Evolutionary conservation across 2,329 filamentous ascomycete species (phyloP).

Genomic region (Leptographium radiaticola): DNA sequence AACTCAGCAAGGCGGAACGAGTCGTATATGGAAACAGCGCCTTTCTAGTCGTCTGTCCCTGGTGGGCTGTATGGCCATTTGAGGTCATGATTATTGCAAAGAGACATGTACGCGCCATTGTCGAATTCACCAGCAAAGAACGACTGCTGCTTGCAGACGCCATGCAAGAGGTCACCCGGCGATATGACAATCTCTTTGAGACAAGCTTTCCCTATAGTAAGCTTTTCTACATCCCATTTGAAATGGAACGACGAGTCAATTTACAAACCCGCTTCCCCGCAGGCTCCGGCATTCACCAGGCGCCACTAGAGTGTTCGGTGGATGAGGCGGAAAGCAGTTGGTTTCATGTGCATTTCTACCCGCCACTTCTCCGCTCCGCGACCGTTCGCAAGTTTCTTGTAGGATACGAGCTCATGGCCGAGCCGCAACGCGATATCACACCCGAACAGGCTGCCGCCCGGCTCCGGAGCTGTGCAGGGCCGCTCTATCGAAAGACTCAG

Average conservation of each 20-base stretch:
- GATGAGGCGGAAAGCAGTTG: constrained; percentile 82
- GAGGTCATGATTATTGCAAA: constrained; percentile 85
- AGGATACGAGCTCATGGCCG: constrained; percentile 90
- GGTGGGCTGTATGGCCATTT: constrained; percentile 98
- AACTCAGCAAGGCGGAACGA: constrained; percentile 69
- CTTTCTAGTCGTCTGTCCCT: constrained; percentile 84
- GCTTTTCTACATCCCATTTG: constrained; percentile 14
- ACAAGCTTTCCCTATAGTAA: constrained; percentile 89
- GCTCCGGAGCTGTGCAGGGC: constrained; percentile 62
- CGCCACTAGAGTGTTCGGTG: constrained; percentile 66
- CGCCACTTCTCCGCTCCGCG: constrained; percentile 79
- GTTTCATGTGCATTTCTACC: constrained; percentile 97
- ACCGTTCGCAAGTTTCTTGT: constrained; percentile 95
- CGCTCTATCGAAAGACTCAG: constrained; percentile 65
- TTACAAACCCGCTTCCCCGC: too few relatives aligned
- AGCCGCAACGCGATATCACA: constrained; percentile 96
- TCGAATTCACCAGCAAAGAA: constrained; percentile 66
- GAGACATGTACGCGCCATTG: constrained; percentile 68
- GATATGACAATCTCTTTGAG: constrained; percentile 96
- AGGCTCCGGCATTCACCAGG: constrained; percentile 92
- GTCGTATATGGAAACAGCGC: constrained; percentile 76
- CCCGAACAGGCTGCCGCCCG: constrained; percentile 83
- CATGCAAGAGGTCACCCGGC: constrained; percentile 74
- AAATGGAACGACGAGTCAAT: too few relatives aligned
- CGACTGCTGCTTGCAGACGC: constrained; percentile 64